Evolutionary conservation across 176 grass and related monocot genomes (phyloP), one percentile per base, ranked within the genome.

Genomic region (Metroxylon sagu): DNA sequence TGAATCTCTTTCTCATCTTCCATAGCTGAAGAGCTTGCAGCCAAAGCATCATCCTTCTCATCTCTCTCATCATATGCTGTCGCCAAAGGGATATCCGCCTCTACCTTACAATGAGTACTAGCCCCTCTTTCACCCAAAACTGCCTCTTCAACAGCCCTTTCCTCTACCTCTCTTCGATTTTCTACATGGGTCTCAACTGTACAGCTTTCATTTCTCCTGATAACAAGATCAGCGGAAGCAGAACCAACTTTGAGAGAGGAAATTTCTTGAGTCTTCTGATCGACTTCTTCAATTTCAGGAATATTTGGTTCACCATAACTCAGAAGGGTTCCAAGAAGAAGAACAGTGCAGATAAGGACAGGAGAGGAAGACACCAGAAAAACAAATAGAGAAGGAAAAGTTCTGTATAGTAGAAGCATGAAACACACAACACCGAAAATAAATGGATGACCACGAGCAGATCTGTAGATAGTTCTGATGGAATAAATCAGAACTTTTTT

Each of bases 321-420:
- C 50, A 95, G 79, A 31, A 95, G 73, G 27, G 67, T 76, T 72
- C 90, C 90, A 64, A 95, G 85, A 62, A 95, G 79, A 83, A 95
- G 59, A 73, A 82, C 66, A 59, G 90, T 79, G 16, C 85, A 89
- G 71, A 89, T 49, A 77, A 89, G 75, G 68, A 95, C 79, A 66
- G 90, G 90, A n/a, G 79, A 83, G 51, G 76, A 80, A 18, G 82
- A 86, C 31, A 95, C 73, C 30, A 95, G 79, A 50, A 86, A 83
- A 1, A 26, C 67, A 73, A 89, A 89, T 54, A 86, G 78, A 16
- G 76, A 66, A 25, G 90, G 85, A 14, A 70, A 79, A 30, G 53
- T 76, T 76, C 66, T 85, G 82, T 89, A 86, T 64, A 95, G 59
- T 19, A 95, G 51, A 62, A 78, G 82, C 64, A 89, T 72, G 23